Evolutionary conservation across 1,139 yeast genomes (phyloP).

Genomic region (Meyerozyma sp.): DNA sequence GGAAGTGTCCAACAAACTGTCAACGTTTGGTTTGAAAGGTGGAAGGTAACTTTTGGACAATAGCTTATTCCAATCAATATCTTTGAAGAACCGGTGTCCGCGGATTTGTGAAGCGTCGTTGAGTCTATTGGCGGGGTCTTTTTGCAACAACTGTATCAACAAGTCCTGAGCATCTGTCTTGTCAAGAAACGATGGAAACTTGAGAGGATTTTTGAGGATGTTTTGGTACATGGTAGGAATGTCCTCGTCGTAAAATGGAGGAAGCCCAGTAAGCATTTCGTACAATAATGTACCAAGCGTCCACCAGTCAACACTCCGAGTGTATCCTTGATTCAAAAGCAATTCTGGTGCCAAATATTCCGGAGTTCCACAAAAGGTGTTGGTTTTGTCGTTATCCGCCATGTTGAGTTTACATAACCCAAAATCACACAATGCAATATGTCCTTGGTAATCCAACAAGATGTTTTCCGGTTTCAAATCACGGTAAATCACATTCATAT

Average conservation of each 20-base stretch:
- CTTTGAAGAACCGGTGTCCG: conserved; percentile 80
- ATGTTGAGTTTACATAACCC: conserved; percentile 93
- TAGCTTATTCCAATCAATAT: conserved; percentile 86
- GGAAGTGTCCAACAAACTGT: conserved; percentile 80
- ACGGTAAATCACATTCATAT: conserved; percentile 85
- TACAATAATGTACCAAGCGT: conserved; percentile 87
- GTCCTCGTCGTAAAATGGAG: conserved; percentile 94
- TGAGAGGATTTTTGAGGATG: conserved; percentile 80
- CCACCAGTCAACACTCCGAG: conserved; percentile 97
- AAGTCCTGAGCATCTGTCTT: conserved; percentile 78
- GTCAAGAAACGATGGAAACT: conserved; percentile 86
- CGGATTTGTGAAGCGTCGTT: conserved; percentile 85
- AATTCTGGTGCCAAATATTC: conserved; percentile 95
- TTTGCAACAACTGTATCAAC: conserved; percentile 66
- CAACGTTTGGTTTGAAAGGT: conserved; percentile 91
- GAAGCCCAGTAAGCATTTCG: conserved; percentile 95
- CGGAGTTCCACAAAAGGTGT: conserved; percentile 95
- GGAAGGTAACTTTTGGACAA: conserved; percentile 88
- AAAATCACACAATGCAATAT: conserved; percentile 94
- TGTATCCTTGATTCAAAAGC: conserved; percentile 85
- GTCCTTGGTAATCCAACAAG: conserved; percentile 90
- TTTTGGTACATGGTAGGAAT: conserved; percentile 93
- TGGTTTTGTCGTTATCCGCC: conserved; percentile 83
- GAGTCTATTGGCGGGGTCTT: conserved; percentile 79
- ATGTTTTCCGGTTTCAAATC: conserved; percentile 96